Evolutionary conservation across 768 basidiomycete genomes (phyloP).

Genomic region (Xanthoconium stramineum): DNA sequence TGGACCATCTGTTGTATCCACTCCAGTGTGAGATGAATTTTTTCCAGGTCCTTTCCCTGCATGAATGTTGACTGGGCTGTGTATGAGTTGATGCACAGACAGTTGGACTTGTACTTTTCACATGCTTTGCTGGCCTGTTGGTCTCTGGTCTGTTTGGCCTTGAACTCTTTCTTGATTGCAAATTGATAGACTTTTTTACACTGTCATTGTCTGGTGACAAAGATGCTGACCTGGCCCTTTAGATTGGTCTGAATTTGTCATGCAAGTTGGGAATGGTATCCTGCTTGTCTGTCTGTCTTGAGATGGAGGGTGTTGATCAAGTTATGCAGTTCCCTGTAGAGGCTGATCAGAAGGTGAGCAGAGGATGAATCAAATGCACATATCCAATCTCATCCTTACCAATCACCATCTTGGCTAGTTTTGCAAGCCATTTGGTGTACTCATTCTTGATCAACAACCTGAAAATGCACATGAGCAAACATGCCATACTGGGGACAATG

Average conservation of each 20-base stretch:
- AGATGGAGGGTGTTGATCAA: constrained; percentile 74
- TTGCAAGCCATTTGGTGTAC: constrained; percentile 81
- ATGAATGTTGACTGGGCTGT: constrained; percentile 88
- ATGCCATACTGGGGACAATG: background rate
- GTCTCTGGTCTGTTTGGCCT: constrained; percentile 84
- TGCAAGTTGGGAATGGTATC: constrained; percentile 69
- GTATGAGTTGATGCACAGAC: constrained; percentile 89
- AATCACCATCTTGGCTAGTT: constrained; percentile 69
- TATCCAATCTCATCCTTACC: constrained; percentile 95
- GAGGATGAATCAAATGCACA: constrained; percentile 28
- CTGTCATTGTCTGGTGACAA: constrained; percentile 61
- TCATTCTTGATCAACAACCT: constrained; percentile 94
- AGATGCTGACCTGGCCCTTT: constrained; percentile 60
- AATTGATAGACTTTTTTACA: constrained; percentile 73
- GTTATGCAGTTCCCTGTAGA: constrained; percentile 69
- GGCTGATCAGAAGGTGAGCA: constrained; percentile 2
- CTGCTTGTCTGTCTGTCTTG: constrained; percentile 83
- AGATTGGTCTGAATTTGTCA: constrained; percentile 73
- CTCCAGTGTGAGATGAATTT: constrained; percentile 82
- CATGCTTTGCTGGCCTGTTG: constrained; percentile 82
- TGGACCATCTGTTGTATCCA: constrained; percentile 86
- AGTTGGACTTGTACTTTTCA: constrained; percentile 92
- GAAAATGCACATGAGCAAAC: constrained; percentile 1
- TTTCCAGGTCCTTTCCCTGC: constrained; percentile 92
- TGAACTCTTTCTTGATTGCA: constrained; percentile 86